phyloP scores from a whole-genome alignment of 805 yeast genomes.

The Peterozyma xylosa region DNA sequence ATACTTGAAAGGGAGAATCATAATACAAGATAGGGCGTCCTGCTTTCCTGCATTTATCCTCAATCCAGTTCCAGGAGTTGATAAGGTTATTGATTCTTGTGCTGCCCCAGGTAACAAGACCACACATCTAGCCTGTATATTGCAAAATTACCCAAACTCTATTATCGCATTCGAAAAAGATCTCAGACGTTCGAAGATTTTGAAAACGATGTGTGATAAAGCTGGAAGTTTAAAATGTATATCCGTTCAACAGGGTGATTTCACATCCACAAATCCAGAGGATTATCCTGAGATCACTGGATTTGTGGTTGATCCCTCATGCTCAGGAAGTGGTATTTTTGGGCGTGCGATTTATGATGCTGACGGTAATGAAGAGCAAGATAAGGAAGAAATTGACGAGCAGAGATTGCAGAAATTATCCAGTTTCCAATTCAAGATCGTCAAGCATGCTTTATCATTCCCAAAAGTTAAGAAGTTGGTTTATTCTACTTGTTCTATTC shows the following conservation, averaged over 20 bases:
- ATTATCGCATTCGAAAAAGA: constrained; percentile 89
- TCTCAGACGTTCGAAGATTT: constrained; percentile 55
- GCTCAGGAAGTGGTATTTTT: constrained; percentile 96
- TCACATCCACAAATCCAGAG: constrained; percentile 49
- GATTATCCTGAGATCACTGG: constrained; percentile 68
- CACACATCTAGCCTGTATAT: constrained; percentile 74
- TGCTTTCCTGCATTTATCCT: constrained; percentile 92
- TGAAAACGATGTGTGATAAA: constrained; percentile 68
- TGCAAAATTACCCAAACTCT: constrained; percentile 31
- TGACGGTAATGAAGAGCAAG: constrained; percentile 35
- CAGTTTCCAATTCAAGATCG: constrained; percentile 80
- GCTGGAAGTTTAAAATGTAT: constrained; percentile 59
- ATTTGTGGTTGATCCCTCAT: constrained; percentile 89
- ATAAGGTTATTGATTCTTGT: constrained; percentile 79
- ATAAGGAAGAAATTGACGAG: constrained; percentile 32
- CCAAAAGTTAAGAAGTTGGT: constrained; percentile 75
- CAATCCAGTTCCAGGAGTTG: constrained; percentile 46
- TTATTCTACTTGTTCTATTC: constrained; percentile 93
- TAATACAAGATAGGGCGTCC: constrained; percentile 94
- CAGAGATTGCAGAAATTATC: constrained; percentile 67
- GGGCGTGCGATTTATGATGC: constrained; percentile 68
- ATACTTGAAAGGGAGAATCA: constrained; percentile 69
- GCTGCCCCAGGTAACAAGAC: constrained; percentile 99
- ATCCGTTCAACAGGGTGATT: constrained; percentile 43
- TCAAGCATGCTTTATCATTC: constrained; percentile 80